A percentile compares a stretch with the other conserved stretches of the same genome.
These are phyloP conservation scores for Neurospora pannonica DNA, from an alignment of 495 filamentous ascomycete genomes.

Conservation along the genomic window DNA sequence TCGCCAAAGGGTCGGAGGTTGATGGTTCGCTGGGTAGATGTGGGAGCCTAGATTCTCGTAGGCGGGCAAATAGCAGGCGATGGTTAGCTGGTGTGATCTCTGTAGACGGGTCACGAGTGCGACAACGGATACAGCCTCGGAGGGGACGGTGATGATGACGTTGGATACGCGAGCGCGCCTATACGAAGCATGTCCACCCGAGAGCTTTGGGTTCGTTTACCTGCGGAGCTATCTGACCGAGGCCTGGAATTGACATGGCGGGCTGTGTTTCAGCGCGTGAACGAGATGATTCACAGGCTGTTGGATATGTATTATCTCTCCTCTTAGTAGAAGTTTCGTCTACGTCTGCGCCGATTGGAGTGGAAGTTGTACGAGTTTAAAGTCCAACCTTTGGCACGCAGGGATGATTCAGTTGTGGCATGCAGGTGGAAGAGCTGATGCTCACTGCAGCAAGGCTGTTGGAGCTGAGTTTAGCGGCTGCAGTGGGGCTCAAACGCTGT, in stretches of 20 bases:
- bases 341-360: not conserved
- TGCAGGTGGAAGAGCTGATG: not conserved
- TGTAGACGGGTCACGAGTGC: not conserved
- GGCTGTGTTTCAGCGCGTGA: not conserved
- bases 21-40: slow-evolving; percentile 20
- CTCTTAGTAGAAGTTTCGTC: not conserved
- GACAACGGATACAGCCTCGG: not conserved
- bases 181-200: not conserved
- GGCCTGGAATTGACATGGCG: slow-evolving; percentile 38
- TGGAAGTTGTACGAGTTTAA: not conserved
- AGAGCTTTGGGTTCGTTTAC: slow-evolving; percentile 17
- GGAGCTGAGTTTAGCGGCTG: not conserved
- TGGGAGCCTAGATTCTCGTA: slow-evolving; percentile 1
- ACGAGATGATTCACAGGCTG: not conserved
- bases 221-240: slow-evolving; percentile 37
- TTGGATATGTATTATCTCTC: not conserved
- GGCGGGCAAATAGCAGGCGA: not conserved
- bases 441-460: not conserved
- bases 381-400: not conserved
- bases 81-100: not conserved
- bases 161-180: not conserved
- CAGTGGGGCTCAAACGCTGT: not conserved
- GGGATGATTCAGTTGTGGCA: not conserved
- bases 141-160: not conserved
- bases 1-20: slow-evolving; percentile 49